Conservation (phyloP, 1,139 yeast species). For the Geotrichum aggregatum region DNA sequence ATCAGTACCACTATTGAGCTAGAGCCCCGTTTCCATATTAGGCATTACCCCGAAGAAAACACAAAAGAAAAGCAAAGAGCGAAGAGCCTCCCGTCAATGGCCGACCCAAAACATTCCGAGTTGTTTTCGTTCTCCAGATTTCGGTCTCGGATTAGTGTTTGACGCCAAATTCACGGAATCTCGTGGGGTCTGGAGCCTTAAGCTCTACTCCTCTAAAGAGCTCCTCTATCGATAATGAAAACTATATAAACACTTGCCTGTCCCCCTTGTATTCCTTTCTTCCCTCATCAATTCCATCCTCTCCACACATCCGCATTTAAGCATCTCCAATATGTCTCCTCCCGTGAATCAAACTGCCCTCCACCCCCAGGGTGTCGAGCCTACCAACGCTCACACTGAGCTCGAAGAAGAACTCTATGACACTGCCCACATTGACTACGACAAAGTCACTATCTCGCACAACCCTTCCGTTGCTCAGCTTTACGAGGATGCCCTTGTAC, state of each 20-base stretch:
- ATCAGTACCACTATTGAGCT: not conserved
- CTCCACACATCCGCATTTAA: not conserved
- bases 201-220: not conserved
- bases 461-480: constrained; percentile 91
- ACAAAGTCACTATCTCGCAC: constrained; percentile 54
- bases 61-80: no score
- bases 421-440: constrained; percentile 43
- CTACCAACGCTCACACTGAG: constrained; percentile 38
- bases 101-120: not conserved
- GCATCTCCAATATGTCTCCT: constrained; percentile 33
- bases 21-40: not conserved
- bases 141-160: not conserved
- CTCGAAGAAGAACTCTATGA: constrained; percentile 42
- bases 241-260: not conserved
- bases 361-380: constrained; percentile 44
- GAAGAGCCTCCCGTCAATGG: no score
- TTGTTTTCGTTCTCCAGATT: constrained; percentile 7
- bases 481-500: constrained; percentile 86
- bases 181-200: no score
- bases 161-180: not conserved
- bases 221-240: not conserved
- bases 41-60: no score
- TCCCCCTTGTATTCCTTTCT: not conserved
- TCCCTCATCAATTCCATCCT: not conserved
- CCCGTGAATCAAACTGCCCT: constrained; percentile 42